phyloP scores from a whole-genome alignment of 1,139 yeast genomes.

The Candida neerlandica region DNA sequence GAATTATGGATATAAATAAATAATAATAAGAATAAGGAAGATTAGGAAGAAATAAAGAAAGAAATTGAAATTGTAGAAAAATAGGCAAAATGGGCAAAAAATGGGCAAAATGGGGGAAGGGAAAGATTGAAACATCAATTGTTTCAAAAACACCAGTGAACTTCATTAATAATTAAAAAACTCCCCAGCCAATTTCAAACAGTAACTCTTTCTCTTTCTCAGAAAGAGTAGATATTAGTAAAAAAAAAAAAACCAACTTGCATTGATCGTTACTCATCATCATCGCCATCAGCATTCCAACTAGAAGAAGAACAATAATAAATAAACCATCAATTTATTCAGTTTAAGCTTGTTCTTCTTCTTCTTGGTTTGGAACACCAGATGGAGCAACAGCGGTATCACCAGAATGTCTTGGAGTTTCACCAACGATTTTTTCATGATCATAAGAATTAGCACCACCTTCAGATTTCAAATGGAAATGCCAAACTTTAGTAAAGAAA shows the following conservation, averaged over 20 bases:
- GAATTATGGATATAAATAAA: not conserved
- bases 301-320: no score
- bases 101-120: no score
- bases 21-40: not conserved
- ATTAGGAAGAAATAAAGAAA: not conserved
- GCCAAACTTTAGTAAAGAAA: constrained; percentile 27
- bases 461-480: constrained; percentile 18
- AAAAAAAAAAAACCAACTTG: no score
- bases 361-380: constrained; percentile 15
- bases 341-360: not conserved
- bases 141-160: no score
- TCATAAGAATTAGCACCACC: constrained; percentile 8
- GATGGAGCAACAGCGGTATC: constrained; percentile 34
- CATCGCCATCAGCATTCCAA: no score
- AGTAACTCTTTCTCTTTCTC: no score
- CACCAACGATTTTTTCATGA: constrained; percentile 26
- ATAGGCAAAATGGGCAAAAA: not conserved
- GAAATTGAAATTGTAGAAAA: not conserved
- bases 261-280: no score
- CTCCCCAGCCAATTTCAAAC: no score
- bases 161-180: no score
- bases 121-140: no score
- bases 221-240: no score
- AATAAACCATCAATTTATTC: not conserved
- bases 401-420: constrained; percentile 39